A percentile compares a stretch with the other conserved stretches of the same genome.
phyloP scores from a whole-genome alignment of 371 early-diverging fungal species.

The Catenaria anguillulae region DNA sequence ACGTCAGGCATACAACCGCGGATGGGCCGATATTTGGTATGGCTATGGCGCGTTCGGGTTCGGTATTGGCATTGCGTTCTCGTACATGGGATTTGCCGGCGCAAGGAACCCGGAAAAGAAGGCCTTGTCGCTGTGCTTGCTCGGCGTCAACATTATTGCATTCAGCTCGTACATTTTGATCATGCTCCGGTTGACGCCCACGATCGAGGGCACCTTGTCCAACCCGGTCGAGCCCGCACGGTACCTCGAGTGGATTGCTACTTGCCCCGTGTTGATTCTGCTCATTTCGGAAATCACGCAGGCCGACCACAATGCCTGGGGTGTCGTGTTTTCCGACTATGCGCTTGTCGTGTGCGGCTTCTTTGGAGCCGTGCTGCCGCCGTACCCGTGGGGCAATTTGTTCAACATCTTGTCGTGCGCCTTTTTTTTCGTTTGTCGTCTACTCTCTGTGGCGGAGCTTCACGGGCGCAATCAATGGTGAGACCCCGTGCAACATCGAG shows the following conservation, averaged over 20 bases:
- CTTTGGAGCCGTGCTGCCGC: slow-evolving; percentile 12
- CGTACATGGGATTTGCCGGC: slow-evolving; percentile 3
- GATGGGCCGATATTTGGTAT: slow-evolving; percentile 5
- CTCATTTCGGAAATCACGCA: slow-evolving; percentile 20
- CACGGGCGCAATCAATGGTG: slow-evolving; percentile 13
- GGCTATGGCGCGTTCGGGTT: slow-evolving; percentile 7
- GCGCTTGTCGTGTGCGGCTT: slow-evolving; percentile 16
- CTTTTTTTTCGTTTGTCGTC: slow-evolving; percentile 12
- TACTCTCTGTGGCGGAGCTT: slow-evolving; percentile 5
- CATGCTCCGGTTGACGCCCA: slow-evolving; percentile 13
- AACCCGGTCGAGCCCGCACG: slow-evolving; percentile 19
- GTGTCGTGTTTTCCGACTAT: slow-evolving; percentile 15
- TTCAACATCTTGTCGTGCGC: slow-evolving; percentile 5
- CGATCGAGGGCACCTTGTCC: slow-evolving; percentile 11
- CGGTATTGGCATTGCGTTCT: background rate
- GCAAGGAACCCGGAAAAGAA: slow-evolving; percentile 1
- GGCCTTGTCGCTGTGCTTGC: slow-evolving; percentile 4
- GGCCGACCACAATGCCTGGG: slow-evolving; percentile 8
- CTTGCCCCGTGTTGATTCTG: slow-evolving; percentile 20
- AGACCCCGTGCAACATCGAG: slow-evolving; percentile 14
- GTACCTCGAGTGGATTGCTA: slow-evolving; percentile 21
- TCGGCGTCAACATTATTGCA: slow-evolving; percentile 9
- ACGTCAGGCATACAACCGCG: slow-evolving; percentile 2
- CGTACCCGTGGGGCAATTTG: slow-evolving; percentile 14
- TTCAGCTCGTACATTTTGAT: slow-evolving; percentile 13